phyloP scores from a whole-genome alignment of 768 basidiomycete genomes.

The Amanita molliuscula region DNA sequence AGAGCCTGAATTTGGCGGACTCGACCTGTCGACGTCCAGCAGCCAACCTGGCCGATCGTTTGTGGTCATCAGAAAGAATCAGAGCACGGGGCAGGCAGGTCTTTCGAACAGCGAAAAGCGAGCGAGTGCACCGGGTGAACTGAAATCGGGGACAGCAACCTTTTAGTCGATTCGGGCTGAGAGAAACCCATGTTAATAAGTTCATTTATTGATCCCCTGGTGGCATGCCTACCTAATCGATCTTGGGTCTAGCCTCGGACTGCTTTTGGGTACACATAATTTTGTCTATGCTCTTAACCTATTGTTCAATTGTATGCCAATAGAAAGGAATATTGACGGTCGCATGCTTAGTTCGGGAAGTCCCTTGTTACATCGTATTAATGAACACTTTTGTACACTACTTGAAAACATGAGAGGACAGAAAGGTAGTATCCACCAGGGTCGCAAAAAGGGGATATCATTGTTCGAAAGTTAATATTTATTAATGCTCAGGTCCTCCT shows the following conservation, averaged over 20 bases:
- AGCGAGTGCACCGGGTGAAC: constrained; percentile 1
- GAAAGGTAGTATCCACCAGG: neutral
- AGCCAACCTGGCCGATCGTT: constrained; percentile 44
- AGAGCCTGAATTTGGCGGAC: constrained; percentile 25
- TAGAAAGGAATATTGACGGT: neutral
- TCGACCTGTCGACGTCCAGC: constrained; percentile 16
- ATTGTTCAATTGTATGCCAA: neutral
- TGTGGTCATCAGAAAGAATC: constrained; percentile 59
- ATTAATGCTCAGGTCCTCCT: neutral
- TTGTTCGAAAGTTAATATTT: neutral
- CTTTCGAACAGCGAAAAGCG: constrained; percentile 13
- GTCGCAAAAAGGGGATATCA: neutral
- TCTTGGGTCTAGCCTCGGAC: constrained; percentile 1
- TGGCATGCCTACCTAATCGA: neutral
- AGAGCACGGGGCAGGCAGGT: constrained; percentile 25
- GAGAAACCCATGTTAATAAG: neutral
- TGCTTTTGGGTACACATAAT: constrained; percentile 1
- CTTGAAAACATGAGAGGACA: neutral
- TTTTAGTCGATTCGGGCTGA: neutral
- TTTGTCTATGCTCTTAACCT: neutral
- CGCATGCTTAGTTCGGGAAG: neutral
- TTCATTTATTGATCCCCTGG: neutral
- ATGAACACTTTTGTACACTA: constrained; percentile 11
- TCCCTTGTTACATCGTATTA: neutral
- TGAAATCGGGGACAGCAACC: neutral